Evolutionary conservation across 257 asterid species (phyloP).

Genomic region (Buddleja alternifolia): DNA sequence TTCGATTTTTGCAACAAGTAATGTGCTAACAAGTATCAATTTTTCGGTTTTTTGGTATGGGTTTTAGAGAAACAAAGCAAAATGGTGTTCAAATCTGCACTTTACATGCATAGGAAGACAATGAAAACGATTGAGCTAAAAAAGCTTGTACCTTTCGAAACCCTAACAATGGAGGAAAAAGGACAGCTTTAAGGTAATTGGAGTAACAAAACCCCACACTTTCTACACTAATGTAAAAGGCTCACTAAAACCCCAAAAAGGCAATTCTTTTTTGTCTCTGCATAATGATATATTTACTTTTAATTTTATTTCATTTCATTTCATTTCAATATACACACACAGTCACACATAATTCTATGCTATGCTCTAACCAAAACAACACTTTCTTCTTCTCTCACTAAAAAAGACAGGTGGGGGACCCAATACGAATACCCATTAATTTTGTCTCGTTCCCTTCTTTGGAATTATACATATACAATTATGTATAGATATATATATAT

Average conservation of each 20-base stretch:
- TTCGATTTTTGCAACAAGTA: conserved; percentile 32
- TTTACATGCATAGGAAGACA: conserved; percentile 18
- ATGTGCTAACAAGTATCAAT: conserved; percentile 25
- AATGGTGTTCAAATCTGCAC: conserved; percentile 36
- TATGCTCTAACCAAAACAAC: conserved; percentile 25
- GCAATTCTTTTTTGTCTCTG: conserved; percentile 38
- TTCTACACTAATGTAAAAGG: conserved; percentile 20
- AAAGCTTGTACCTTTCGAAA: conserved; percentile 35
- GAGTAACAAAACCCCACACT: conserved; percentile 33
- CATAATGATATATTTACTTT: conserved; percentile 20
- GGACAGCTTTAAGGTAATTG: conserved; percentile 33
- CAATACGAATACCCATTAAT: conserved; percentile 21
- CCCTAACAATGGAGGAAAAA: conserved; percentile 44
- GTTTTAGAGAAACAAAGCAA: conserved; percentile 23
- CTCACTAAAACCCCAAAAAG: conserved; percentile 36
- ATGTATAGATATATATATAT: too few species aligned
- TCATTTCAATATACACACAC: too few species aligned
- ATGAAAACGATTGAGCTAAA: conserved; percentile 25
- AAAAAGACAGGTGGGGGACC: conserved; percentile 37
- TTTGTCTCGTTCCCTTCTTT: conserved; percentile 27
- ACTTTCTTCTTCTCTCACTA: conserved; percentile 29
- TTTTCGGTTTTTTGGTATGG: conserved; percentile 21
- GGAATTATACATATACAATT: conserved; percentile 14
- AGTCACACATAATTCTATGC: conserved; percentile 9
- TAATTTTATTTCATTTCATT: not conserved